phyloP scores from a whole-genome alignment of 257 asterid genomes.

The Forsythia suspensa region DNA sequence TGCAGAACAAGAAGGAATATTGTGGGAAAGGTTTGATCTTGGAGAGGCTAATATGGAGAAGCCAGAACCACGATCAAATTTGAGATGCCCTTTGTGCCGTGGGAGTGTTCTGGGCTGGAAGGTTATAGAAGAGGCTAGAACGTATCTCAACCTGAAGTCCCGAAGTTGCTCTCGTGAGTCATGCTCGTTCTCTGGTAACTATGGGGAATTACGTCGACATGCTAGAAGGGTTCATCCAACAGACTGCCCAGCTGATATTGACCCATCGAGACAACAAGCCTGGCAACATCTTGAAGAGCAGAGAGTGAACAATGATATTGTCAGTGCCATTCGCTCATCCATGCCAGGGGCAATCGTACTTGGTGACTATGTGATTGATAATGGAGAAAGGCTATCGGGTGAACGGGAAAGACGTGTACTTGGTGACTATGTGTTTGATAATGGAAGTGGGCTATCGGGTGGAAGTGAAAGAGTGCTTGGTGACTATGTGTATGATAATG shows the following conservation, averaged over 20 bases:
- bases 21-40: slow-evolving; percentile 29
- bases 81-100: slow-evolving; percentile 89
- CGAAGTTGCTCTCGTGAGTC: slow-evolving; percentile 82
- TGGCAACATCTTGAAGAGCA: slow-evolving; percentile 79
- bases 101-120: slow-evolving; percentile 78
- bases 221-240: slow-evolving; percentile 86
- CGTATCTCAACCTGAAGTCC: slow-evolving; percentile 67
- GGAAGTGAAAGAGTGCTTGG: slow-evolving; percentile 41
- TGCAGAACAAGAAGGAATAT: slow-evolving; percentile 17
- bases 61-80: slow-evolving; percentile 39
- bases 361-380: slow-evolving; percentile 62
- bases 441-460: slow-evolving; percentile 34
- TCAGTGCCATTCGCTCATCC: slow-evolving; percentile 75
- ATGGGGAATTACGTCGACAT: slow-evolving; percentile 73
- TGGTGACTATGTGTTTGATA: slow-evolving; percentile 50
- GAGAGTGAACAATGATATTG: slow-evolving; percentile 76
- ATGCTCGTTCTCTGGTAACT: slow-evolving; percentile 69
- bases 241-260: slow-evolving; percentile 78
- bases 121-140: slow-evolving; percentile 73
- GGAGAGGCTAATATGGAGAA: slow-evolving; percentile 35
- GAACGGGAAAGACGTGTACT: slow-evolving; percentile 35
- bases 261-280: slow-evolving; percentile 73
- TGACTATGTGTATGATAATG: slow-evolving; percentile 48
- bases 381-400: slow-evolving; percentile 34
- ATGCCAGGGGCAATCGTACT: slow-evolving; percentile 85